Evolutionary conservation across 2,329 filamentous ascomycete species (phyloP).

Genomic region (Pseudocercospora pini-densiflorae): DNA sequence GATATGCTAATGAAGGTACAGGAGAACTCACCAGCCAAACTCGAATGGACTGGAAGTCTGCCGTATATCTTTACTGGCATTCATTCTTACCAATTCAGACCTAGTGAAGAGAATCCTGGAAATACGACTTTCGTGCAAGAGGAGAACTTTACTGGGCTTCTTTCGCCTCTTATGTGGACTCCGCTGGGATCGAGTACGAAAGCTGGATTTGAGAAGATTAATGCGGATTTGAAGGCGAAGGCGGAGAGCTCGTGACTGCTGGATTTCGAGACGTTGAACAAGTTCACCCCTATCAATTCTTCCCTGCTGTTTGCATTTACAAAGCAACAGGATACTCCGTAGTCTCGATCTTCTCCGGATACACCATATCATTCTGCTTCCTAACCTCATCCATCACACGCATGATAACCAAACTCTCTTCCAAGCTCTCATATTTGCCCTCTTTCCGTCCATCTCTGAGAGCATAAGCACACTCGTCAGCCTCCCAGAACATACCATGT

Average conservation of each 20-base stretch:
- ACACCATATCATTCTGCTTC: slow-evolving; percentile 64
- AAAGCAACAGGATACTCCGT: slow-evolving; percentile 56
- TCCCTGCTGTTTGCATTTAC: slow-evolving; percentile 19
- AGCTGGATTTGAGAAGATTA: slow-evolving; percentile 25
- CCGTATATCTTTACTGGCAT: slow-evolving; percentile 24
- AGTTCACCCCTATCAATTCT: too few species aligned
- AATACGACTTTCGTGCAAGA: slow-evolving; percentile 26
- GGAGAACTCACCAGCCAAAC: slow-evolving; percentile 12
- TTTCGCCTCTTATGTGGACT: slow-evolving; percentile 21
- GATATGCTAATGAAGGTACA: background rate
- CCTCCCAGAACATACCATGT: slow-evolving; percentile 89
- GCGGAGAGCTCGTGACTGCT: slow-evolving; percentile 14
- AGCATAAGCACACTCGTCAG: slow-evolving; percentile 76
- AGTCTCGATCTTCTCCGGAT: slow-evolving; percentile 70
- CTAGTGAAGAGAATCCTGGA: slow-evolving; percentile 18
- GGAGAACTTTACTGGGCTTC: slow-evolving; percentile 24
- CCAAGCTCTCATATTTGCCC: slow-evolving; percentile 70
- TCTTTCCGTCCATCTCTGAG: slow-evolving; percentile 77
- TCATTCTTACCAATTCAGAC: slow-evolving; percentile 26
- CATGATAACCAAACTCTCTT: slow-evolving; percentile 86
- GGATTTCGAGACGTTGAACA: background rate
- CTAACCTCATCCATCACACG: slow-evolving; percentile 74
- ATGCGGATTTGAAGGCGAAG: slow-evolving; percentile 27
- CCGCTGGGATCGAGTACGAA: slow-evolving; percentile 8
- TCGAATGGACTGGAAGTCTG: slow-evolving; percentile 25